These are phyloP conservation scores for Cyberlindnera lachancei DNA, from an alignment of 805 yeast species.

Conservation along the genomic window DNA sequence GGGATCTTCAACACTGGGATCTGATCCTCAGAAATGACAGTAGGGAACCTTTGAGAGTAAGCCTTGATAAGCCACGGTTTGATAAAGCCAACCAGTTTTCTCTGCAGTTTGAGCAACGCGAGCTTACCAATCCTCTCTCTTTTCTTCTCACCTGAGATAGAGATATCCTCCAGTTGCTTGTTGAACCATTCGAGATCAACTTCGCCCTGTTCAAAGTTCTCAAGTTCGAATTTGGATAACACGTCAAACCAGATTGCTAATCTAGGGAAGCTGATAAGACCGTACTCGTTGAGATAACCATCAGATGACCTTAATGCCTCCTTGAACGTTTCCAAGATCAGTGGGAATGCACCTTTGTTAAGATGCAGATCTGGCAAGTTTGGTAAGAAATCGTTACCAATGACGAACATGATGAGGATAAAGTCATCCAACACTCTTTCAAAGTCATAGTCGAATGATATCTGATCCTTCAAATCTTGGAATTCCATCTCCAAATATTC, in stretches of 20 bases:
- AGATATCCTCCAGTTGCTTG: constrained; percentile 71
- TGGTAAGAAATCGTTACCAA: constrained; percentile 97
- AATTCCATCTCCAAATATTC: constrained; percentile 89
- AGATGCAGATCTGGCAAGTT: constrained; percentile 89
- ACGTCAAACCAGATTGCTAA: constrained; percentile 69
- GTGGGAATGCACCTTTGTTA: constrained; percentile 96
- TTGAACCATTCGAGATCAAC: constrained; percentile 90
- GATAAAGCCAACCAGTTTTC: constrained; percentile 53
- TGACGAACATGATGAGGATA: constrained; percentile 83
- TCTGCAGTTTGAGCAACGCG: constrained; percentile 63
- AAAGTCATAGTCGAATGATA: constrained; percentile 67
- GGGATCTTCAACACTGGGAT: constrained; percentile 43
- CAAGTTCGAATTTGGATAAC: constrained; percentile 72
- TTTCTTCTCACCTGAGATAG: constrained; percentile 62
- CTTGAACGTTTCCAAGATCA: constrained; percentile 81
- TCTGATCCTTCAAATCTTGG: constrained; percentile 52
- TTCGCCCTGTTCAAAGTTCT: constrained; percentile 77
- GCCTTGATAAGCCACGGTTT: constrained; percentile 40
- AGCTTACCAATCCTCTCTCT: constrained; percentile 60
- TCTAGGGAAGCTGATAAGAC: constrained; percentile 69
- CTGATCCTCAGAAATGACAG: constrained; percentile 22
- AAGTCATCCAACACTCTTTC: constrained; percentile 91
- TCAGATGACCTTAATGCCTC: constrained; percentile 63
- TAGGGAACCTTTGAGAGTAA: constrained; percentile 24
- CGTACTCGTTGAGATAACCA: constrained; percentile 80